Evolutionary conservation across 2,329 filamentous ascomycete species (phyloP).

Genomic region (Juglanconis oblonga): DNA sequence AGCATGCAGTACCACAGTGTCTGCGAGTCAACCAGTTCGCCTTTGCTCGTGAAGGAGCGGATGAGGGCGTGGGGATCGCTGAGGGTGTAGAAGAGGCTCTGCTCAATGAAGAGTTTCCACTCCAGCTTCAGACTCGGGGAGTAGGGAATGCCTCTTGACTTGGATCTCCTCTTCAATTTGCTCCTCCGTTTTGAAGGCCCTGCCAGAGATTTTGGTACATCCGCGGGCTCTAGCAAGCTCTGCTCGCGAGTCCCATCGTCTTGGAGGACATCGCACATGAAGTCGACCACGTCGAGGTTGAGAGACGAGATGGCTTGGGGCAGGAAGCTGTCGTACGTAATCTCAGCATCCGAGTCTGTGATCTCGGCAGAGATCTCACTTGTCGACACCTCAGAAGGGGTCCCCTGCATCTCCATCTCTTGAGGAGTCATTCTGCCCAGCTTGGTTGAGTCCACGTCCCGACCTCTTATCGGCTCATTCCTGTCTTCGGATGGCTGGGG

Average conservation of each 20-base stretch:
- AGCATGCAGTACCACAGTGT: conserved; percentile 63
- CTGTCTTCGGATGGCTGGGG: conserved; percentile 13
- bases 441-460: background rate
- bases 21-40: conserved; percentile 56
- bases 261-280: conserved; percentile 59
- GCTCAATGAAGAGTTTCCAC: conserved; percentile 62
- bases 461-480: conserved; percentile 16
- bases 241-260: conserved; percentile 53
- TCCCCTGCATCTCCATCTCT: conserved; percentile 17
- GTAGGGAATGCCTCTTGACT: conserved; percentile 22
- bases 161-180: conserved; percentile 33
- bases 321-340: conserved; percentile 35
- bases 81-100: conserved; percentile 62
- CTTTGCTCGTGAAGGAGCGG: conserved; percentile 53
- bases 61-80: conserved; percentile 54
- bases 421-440: background rate
- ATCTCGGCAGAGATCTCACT: conserved; percentile 12
- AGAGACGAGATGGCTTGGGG: conserved; percentile 57
- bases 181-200: conserved; percentile 26
- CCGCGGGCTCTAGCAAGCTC: conserved; percentile 42
- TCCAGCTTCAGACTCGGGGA: conserved; percentile 37
- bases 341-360: conserved; percentile 22
- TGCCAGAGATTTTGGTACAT: conserved; percentile 29
- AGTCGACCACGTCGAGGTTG: conserved; percentile 54
- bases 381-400: conserved; percentile 18